Conservation (phyloP, 2,329 filamentous ascomycete species). For the Colletotrichum musicola region DNA sequence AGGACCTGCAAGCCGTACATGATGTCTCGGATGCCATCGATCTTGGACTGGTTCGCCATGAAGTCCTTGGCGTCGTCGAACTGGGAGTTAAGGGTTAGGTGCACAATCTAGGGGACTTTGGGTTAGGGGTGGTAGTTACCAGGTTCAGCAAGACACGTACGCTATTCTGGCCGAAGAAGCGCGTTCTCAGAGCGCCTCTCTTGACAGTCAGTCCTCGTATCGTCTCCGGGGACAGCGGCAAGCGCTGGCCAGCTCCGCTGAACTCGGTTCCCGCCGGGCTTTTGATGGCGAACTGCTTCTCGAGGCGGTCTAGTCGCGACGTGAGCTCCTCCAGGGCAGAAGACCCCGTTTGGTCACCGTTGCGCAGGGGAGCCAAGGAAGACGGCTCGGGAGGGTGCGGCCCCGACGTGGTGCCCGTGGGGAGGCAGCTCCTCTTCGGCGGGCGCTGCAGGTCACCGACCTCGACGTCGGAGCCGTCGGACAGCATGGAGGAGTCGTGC, state of each 20-base stretch:
- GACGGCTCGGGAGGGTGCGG: conserved; percentile 19
- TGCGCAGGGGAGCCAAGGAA: conserved; percentile 36
- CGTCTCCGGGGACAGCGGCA: conserved; percentile 53
- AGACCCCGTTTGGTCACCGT: conserved; percentile 48
- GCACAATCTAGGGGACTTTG: conserved; percentile 8
- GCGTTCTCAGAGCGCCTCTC: conserved; percentile 58
- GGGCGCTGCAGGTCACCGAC: conserved; percentile 50
- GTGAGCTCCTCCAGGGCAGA: conserved; percentile 62
- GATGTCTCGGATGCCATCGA: conserved; percentile 56
- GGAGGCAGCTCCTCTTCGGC: conserved; percentile 53
- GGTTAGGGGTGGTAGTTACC: conserved; percentile 51
- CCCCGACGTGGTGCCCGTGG: conserved; percentile 23
- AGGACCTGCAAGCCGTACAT: conserved; percentile 61
- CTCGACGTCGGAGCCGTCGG: conserved; percentile 63
- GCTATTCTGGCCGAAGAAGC: conserved; percentile 67
- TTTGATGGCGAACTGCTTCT: conserved; percentile 61
- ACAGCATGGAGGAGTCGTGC: conserved; percentile 60
- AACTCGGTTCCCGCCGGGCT: conserved; percentile 54
- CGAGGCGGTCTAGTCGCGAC: conserved; percentile 65
- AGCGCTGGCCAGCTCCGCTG: conserved; percentile 51
- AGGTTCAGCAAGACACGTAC: conserved; percentile 66
- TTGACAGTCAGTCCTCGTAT: conserved; percentile 65
- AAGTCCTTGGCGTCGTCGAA: conserved; percentile 68
- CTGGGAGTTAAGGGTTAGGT: conserved; percentile 47
- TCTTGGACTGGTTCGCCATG: conserved; percentile 56